Conservation (phyloP, 805 yeast genomes). For the Yarrowia deformans region DNA sequence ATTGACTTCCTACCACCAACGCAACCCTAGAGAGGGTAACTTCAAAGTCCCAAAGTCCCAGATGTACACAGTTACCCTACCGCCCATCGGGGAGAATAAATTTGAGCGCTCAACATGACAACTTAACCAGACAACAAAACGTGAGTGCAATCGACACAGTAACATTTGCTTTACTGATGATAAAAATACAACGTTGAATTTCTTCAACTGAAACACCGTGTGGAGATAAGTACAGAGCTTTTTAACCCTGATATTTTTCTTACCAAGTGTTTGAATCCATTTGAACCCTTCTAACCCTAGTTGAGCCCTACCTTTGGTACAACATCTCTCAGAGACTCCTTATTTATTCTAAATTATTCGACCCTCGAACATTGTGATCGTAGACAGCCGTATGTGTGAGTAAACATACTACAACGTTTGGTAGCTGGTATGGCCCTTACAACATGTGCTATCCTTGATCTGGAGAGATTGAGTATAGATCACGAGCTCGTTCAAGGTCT, state of each 20-base stretch:
- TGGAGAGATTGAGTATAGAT: no score
- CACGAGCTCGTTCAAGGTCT: no score
- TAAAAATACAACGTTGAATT: constrained; percentile 48
- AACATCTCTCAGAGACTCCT: not conserved
- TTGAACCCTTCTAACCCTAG: constrained; percentile 30
- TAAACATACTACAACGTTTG: no score
- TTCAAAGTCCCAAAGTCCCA: constrained; percentile 11
- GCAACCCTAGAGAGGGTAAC: constrained; percentile 31
- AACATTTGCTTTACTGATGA: constrained; percentile 31
- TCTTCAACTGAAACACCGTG: constrained; percentile 54
- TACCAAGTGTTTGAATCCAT: constrained; percentile 15
- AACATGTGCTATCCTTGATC: no score
- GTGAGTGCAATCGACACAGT: constrained; percentile 40
- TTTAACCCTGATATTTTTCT: constrained; percentile 54
- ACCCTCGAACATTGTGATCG: not conserved
- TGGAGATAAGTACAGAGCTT: constrained; percentile 53
- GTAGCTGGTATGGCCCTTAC: no score
- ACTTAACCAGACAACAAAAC: constrained; percentile 41
- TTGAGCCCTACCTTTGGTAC: not conserved
- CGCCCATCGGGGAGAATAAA: constrained; percentile 20
- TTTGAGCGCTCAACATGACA: not conserved
- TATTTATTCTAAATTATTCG: constrained; percentile 1
- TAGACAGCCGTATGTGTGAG: no score
- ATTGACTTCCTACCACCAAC: not conserved
- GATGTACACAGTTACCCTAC: constrained; percentile 26